These are phyloP conservation scores for Austroboletus eburneus DNA, from an alignment of 768 basidiomycete species.

Conservation along the genomic window DNA sequence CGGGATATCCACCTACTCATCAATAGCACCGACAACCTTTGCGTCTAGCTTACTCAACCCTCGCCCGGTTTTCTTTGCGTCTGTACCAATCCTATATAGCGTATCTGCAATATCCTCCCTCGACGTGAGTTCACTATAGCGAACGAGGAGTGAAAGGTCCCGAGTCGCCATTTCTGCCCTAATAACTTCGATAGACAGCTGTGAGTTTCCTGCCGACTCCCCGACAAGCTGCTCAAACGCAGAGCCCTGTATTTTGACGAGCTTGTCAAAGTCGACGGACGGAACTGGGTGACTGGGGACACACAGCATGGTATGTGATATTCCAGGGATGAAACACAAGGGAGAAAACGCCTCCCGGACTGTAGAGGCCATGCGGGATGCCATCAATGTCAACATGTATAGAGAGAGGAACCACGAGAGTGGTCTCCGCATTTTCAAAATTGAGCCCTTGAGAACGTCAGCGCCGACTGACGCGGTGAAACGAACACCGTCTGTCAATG, in stretches of 20 bases:
- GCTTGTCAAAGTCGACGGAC: constrained; percentile 54
- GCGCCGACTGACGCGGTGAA: constrained; percentile 38
- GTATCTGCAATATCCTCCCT: constrained; percentile 52
- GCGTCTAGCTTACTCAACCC: constrained; percentile 60
- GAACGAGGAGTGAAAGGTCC: constrained; percentile 62
- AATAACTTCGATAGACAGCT: constrained; percentile 63
- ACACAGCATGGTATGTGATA: constrained; percentile 50
- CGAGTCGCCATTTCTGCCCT: constrained; percentile 73
- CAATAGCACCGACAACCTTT: constrained; percentile 69
- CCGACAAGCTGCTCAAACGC: constrained; percentile 62
- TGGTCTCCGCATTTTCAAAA: constrained; percentile 52
- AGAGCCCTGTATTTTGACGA: constrained; percentile 56
- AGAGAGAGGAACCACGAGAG: constrained; percentile 51
- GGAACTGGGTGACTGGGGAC: constrained; percentile 19
- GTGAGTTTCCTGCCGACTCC: constrained; percentile 53
- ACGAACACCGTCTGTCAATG: constrained; percentile 19
- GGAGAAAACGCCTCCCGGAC: constrained; percentile 51
- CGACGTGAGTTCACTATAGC: constrained; percentile 56
- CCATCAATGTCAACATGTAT: constrained; percentile 45
- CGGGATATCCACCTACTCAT: constrained; percentile 46
- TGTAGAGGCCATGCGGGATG: constrained; percentile 37
- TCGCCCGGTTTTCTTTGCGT: constrained; percentile 57
- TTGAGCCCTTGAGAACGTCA: constrained; percentile 44
- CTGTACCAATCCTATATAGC: constrained; percentile 51
- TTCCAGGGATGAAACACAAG: constrained; percentile 57